A percentile compares a stretch with the other conserved stretches of the same genome.
phyloP scores from a whole-genome alignment of 306 rosid genomes.

The Quercus dentata region DNA sequence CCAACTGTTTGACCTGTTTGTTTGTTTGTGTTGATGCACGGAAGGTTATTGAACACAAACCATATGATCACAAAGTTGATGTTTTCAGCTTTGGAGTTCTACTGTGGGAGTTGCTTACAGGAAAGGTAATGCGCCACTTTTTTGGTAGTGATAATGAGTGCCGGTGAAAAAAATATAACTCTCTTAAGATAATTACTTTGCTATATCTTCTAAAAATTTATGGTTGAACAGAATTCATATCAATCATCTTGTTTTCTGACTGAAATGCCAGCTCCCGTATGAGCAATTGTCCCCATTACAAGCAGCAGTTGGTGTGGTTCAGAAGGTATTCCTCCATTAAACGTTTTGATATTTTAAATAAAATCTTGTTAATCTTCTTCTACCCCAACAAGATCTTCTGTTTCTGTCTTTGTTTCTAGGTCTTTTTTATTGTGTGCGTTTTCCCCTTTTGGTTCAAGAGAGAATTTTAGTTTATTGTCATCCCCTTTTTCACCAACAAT shows the following conservation, averaged over 20 bases:
- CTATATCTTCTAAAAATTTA: conserved; percentile 15
- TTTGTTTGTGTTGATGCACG: conserved; percentile 24
- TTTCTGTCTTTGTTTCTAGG: neutral
- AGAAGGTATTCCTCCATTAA: conserved; percentile 49
- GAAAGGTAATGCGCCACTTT: conserved; percentile 50
- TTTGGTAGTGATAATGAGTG: neutral
- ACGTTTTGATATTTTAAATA: neutral
- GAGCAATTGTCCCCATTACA: conserved; percentile 76
- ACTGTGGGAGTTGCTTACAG: conserved; percentile 79
- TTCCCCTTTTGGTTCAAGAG: neutral
- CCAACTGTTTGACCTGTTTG: neutral
- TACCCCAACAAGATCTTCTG: neutral
- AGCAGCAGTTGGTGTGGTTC: conserved; percentile 89
- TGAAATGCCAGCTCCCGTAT: conserved; percentile 65
- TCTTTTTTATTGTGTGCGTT: neutral
- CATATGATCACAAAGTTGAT: conserved; percentile 72
- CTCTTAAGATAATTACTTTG: neutral
- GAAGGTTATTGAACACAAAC: conserved; percentile 81
- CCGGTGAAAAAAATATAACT: neutral
- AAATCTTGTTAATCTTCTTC: neutral
- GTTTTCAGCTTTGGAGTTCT: conserved; percentile 79
- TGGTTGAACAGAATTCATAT: conserved; percentile 27
- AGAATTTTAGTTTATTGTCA: neutral
- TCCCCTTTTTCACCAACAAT: neutral
- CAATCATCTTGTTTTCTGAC: conserved; percentile 32